Evolutionary conservation across 2,329 filamentous ascomycete genomes (phyloP).

Genomic region (Epichloe coenophiala): DNA sequence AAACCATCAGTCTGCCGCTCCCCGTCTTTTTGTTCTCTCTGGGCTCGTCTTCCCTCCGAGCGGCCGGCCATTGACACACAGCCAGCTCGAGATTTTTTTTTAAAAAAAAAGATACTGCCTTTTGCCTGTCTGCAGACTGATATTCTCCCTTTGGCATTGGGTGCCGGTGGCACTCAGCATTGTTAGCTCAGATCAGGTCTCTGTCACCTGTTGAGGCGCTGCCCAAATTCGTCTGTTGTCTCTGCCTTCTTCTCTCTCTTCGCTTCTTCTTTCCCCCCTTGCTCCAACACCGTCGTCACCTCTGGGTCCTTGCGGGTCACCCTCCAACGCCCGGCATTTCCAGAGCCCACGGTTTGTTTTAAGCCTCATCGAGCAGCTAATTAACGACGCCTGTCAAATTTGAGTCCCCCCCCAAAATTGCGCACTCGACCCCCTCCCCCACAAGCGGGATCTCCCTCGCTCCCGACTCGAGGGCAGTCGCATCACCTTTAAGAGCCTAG

Average conservation of each 20-base stretch:
- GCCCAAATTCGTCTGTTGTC: not conserved
- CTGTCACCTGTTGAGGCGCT: not conserved
- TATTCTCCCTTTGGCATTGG: not conserved
- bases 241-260: not conserved
- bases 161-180: not conserved
- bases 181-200: not conserved
- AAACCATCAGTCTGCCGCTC: not conserved
- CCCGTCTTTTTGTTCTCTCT: not conserved
- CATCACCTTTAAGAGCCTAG: not conserved
- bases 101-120: no score
- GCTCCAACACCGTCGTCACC: not conserved
- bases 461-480: not conserved
- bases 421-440: not conserved
- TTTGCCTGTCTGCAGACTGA: not conserved
- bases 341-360: not conserved
- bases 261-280: not conserved
- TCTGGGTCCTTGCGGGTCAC: not conserved
- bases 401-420: not conserved
- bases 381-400: not conserved
- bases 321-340: not conserved
- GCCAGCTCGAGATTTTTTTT: not conserved
- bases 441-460: conserved; percentile 5
- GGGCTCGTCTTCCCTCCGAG: no score
- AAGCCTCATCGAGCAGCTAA: not conserved
- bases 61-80: not conserved